Conservation (phyloP, 192 early-diverging fungal genomes). For the Funneliformis geosporum region DNA sequence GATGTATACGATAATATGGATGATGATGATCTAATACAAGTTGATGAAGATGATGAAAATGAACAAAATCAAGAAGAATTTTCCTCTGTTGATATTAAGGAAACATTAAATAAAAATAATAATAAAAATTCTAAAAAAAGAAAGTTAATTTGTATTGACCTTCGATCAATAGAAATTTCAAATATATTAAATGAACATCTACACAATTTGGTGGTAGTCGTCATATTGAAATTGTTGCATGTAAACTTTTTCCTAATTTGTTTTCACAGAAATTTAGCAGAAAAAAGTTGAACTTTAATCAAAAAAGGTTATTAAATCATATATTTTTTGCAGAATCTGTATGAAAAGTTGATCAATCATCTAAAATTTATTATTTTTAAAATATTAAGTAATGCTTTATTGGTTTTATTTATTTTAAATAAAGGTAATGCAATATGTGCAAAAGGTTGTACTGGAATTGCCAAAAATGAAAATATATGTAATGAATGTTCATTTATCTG, state of each 20-base stretch:
- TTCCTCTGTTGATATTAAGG: too few species aligned
- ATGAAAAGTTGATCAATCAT: too few species aligned
- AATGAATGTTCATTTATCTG: too few species aligned
- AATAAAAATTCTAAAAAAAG: background rate
- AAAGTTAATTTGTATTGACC: background rate
- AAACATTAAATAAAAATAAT: background rate
- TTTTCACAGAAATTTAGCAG: background rate
- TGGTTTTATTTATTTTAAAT: too few species aligned
- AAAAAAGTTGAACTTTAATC: background rate
- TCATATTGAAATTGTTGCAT: background rate
- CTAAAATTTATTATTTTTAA: too few species aligned
- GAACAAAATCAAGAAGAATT: too few species aligned
- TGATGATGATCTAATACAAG: background rate
- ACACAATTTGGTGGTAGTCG: background rate
- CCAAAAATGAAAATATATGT: too few species aligned
- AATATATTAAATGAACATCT: background rate
- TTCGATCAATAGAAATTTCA: background rate
- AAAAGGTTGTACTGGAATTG: too few species aligned
- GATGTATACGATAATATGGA: background rate
- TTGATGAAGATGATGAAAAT: background rate
- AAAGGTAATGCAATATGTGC: too few species aligned
- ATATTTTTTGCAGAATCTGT: too few species aligned
- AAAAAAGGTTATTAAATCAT: background rate
- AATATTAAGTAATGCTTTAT: too few species aligned
- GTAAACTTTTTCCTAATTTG: background rate